Evolutionary conservation across 768 basidiomycete species (phyloP).

Genomic region (Brasilioporus rufonigricans): DNA sequence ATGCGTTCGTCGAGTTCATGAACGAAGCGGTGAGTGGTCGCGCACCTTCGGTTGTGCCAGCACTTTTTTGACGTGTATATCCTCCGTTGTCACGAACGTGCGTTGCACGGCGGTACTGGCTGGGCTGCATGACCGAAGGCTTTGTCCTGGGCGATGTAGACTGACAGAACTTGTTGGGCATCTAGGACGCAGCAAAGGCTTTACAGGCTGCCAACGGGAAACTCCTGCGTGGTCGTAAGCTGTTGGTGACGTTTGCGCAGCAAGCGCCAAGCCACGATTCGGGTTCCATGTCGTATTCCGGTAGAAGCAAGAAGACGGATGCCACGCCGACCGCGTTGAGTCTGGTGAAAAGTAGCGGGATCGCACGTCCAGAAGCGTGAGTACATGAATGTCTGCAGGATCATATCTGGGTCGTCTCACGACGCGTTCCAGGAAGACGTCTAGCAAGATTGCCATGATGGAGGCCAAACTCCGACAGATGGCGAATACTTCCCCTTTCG

Average conservation of each 20-base stretch:
- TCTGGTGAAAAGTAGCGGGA: constrained; percentile 71
- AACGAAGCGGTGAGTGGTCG: constrained; percentile 68
- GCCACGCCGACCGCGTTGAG: constrained; percentile 82
- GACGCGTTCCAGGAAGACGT: constrained; percentile 49
- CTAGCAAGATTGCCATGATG: constrained; percentile 90
- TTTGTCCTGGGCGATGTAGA: constrained; percentile 1
- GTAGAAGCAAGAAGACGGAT: constrained; percentile 49
- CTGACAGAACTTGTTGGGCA: constrained; percentile 22
- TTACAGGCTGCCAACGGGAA: constrained; percentile 71
- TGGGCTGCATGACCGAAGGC: constrained; percentile 23
- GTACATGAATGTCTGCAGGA: constrained; percentile 12
- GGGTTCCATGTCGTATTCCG: constrained; percentile 32
- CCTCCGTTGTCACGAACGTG: constrained; percentile 19
- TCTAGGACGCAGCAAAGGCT: constrained; percentile 85
- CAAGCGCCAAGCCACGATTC: constrained; percentile 57
- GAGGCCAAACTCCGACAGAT: constrained; percentile 92
- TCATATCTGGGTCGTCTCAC: constrained; percentile 11
- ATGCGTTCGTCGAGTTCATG: constrained; percentile 89
- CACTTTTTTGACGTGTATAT: constrained; percentile 26
- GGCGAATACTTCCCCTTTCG: constrained; percentile 37
- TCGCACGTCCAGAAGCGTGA: constrained; percentile 48
- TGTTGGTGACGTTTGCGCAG: constrained; percentile 90
- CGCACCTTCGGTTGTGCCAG: constrained; percentile 18
- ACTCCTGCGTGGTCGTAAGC: constrained; percentile 80
- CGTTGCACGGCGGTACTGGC: constrained; percentile 17